Conservation (phyloP, 2,329 filamentous ascomycete species). For the Purpureocillium takamizusanense region DNA sequence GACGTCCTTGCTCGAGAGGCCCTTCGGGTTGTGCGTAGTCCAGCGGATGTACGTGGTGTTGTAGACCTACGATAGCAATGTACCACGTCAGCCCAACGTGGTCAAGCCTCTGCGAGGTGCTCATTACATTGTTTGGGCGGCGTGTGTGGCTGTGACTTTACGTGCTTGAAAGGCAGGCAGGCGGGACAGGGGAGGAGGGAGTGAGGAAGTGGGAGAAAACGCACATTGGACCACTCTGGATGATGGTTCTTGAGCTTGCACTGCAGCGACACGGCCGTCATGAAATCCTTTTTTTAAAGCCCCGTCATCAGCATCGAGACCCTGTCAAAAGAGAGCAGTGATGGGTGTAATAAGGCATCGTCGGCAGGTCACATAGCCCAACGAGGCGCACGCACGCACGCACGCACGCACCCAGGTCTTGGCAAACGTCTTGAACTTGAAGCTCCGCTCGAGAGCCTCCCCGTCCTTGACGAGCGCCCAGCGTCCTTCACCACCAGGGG, state of each 20-base stretch:
- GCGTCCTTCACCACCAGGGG: slow-evolving; percentile 23
- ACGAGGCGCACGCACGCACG: neutral
- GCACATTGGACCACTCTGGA: slow-evolving; percentile 67
- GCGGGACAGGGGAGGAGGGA: neutral
- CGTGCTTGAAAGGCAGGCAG: neutral
- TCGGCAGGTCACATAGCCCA: neutral
- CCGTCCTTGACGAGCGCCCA: slow-evolving; percentile 45
- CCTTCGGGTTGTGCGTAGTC: slow-evolving; percentile 61
- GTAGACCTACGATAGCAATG: slow-evolving; percentile 42
- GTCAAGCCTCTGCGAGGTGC: too few relatives aligned
- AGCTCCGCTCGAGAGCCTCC: slow-evolving; percentile 48
- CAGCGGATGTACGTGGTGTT: slow-evolving; percentile 63
- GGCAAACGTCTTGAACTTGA: slow-evolving; percentile 56
- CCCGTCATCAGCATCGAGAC: too few relatives aligned
- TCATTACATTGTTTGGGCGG: too few relatives aligned
- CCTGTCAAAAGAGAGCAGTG: too few relatives aligned
- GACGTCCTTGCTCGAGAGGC: slow-evolving; percentile 57
- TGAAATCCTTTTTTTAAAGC: slow-evolving; percentile 52
- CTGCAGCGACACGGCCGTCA: slow-evolving; percentile 61
- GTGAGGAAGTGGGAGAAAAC: slow-evolving; percentile 13
- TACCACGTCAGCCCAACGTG: neutral
- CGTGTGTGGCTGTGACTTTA: too few relatives aligned
- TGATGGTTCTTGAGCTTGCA: slow-evolving; percentile 63
- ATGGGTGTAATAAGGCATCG: neutral
- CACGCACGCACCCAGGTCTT: slow-evolving; percentile 50